Base-by-base conservation (phyloP, 345 rosid species). In the Acer campestre region DNA sequence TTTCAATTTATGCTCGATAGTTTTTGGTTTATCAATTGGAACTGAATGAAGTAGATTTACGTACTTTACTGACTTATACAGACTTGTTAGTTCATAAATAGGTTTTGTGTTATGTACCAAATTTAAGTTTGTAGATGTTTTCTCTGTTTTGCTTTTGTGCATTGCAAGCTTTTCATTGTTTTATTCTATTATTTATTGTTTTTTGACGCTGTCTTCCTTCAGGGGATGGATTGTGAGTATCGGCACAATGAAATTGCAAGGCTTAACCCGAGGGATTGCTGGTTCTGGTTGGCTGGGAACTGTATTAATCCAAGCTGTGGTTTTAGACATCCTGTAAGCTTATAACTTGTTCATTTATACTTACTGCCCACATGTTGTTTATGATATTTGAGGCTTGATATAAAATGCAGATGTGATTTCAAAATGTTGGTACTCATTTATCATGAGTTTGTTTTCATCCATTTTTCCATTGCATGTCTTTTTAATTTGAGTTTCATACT, bases 221-320 rank as follows among this genome's bases (percentile, higher is more conserved):
- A 89, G 94, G 92, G 94, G 62, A 65, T 84, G 31, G 92, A 86
- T 48, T 89, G 94, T 22, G 94, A 89, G 80, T 90, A 85, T 67
- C 84, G 91, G 29, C 95, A 91, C 74, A 84, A 83, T 81, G 93
- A 91, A 66, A 77, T 81, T 9, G 95, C 91, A 0, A 86, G 95
- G 82, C 80, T 89, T 2, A 89, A 91, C 73, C 91, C 93, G 0
- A 88, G 88, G 84, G 93, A 86, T 73, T 91, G 95, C 77, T 88
- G 88, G 86, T 91, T 62, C 71, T 89, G 91, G 95, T 79, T 91
- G 79, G 78, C 84, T 83, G 93, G 90, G n/a, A 89, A 75, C 70
- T 91, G 93, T 78, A 68, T 89, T 69, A 89, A 91, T 75, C 89
- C 85, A 9, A 61, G 82, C 27, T 91, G 91, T 78, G 85, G 82